Percentiles rank a stretch among this genome's conserved stretches.
phyloP scores from a whole-genome alignment of 2,329 filamentous ascomycete species.

The Colletotrichum sp. region DNA sequence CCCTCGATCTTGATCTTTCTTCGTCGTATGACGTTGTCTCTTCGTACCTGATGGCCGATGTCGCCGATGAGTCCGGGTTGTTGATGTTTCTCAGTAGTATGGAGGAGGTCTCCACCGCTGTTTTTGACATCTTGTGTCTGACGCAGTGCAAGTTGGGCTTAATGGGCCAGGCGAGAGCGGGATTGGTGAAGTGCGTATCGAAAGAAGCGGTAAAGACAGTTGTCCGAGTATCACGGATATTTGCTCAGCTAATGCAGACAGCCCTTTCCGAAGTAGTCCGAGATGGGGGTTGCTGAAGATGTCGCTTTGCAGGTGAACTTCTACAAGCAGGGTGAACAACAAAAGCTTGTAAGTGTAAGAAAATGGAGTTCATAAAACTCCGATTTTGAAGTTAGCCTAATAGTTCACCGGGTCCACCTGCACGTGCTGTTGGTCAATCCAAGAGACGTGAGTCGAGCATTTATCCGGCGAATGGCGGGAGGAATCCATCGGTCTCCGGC shows the following conservation, averaged over 20 bases:
- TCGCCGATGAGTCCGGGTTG: background rate
- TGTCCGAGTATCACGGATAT: background rate
- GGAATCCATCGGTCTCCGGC: background rate
- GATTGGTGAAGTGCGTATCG: background rate
- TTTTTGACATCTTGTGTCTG: background rate
- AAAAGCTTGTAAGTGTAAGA: background rate
- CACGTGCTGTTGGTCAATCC: background rate
- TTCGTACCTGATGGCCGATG: background rate
- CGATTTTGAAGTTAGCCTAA: background rate
- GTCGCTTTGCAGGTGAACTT: background rate
- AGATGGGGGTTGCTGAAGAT: background rate
- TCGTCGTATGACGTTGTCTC: background rate
- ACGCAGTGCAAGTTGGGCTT: fast-evolving
- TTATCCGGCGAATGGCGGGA: background rate
- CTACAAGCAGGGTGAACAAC: background rate
- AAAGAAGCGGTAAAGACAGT: background rate
- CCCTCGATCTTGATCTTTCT: background rate
- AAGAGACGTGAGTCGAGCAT: background rate
- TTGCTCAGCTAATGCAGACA: background rate
- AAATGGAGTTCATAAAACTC: background rate
- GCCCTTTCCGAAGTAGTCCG: fast-evolving
- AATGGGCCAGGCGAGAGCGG: background rate
- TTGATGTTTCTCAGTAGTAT: background rate
- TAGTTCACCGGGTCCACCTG: background rate
- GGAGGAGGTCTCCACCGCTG: background rate